Evolutionary conservation across 148 eudicot species (phyloP).

Genomic region (Polygonum maritimum): DNA sequence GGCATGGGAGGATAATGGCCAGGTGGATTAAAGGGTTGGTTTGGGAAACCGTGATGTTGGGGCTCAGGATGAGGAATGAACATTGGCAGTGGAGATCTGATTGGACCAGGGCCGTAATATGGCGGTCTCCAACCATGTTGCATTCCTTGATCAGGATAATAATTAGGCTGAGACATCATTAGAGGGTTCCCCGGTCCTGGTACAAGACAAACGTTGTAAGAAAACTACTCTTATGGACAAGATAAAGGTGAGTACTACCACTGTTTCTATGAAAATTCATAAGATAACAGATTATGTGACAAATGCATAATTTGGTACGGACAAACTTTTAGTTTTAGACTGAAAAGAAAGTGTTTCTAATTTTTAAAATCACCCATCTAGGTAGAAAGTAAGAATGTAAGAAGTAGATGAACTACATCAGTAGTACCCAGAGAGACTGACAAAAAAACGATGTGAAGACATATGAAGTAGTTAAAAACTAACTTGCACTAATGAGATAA

Average conservation of each 20-base stretch:
- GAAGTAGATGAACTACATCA: not conserved
- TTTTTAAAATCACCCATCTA: not conserved
- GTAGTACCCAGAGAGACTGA: not conserved
- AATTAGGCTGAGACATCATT: not conserved
- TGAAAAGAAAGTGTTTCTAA: not conserved
- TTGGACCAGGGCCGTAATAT: conserved; percentile 14
- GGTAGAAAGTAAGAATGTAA: not conserved
- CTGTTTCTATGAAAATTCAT: not conserved
- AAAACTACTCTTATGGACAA: not conserved
- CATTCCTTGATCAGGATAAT: not conserved
- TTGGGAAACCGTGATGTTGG: conserved; percentile 15
- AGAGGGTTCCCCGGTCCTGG: not conserved
- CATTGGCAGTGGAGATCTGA: conserved; percentile 26
- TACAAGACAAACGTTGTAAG: not conserved
- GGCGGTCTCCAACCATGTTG: conserved; percentile 9
- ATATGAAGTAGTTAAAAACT: not conserved
- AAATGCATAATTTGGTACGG: too few relatives aligned
- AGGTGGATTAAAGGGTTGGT: not conserved
- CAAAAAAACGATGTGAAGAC: not conserved
- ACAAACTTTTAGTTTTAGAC: too few relatives aligned
- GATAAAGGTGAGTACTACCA: not conserved
- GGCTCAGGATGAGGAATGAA: conserved; percentile 25
- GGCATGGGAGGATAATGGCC: conserved; percentile 3
- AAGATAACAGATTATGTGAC: too few relatives aligned
- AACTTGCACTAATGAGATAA: too few relatives aligned